These are phyloP conservation scores for Periconia sp. DNA, from an alignment of 2,329 filamentous ascomycete genomes.

Conservation along the genomic window DNA sequence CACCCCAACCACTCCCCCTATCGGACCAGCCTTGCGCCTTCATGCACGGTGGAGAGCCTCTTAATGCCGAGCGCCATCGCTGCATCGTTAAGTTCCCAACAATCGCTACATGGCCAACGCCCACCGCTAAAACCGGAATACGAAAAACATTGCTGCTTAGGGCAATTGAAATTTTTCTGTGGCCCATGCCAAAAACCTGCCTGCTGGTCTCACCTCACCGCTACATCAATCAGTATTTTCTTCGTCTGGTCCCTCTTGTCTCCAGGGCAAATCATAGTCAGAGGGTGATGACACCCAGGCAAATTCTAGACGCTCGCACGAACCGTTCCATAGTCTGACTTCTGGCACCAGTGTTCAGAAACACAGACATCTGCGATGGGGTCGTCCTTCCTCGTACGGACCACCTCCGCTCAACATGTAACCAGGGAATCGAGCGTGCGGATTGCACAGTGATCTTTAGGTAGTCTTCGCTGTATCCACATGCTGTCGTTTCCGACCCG, in stretches of 20 bases:
- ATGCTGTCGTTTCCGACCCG: constrained; percentile 1
- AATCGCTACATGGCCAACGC: not conserved
- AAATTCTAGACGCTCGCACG: not conserved
- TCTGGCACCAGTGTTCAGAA: not conserved
- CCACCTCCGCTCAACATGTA: not conserved
- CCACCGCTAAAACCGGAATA: no score
- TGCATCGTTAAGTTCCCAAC: not conserved
- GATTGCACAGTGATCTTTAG: not conserved
- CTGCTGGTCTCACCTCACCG: constrained; percentile 33
- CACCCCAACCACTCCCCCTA: not conserved
- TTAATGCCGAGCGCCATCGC: no score
- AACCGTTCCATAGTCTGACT: not conserved
- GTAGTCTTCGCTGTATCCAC: not conserved
- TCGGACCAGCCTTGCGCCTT: not conserved
- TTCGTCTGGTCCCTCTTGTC: not conserved
- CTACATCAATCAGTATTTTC: constrained; percentile 23
- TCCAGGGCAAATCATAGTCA: not conserved
- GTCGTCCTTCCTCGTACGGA: not conserved
- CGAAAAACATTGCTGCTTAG: no score
- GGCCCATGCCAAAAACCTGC: no score
- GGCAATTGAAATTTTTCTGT: no score
- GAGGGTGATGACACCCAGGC: not conserved
- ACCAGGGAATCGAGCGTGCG: not conserved
- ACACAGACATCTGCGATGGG: not conserved
- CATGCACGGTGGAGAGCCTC: no score